These are phyloP conservation scores for Ilex paraguariensis DNA, from an alignment of 305 asterid species.

Conservation along the genomic window DNA sequence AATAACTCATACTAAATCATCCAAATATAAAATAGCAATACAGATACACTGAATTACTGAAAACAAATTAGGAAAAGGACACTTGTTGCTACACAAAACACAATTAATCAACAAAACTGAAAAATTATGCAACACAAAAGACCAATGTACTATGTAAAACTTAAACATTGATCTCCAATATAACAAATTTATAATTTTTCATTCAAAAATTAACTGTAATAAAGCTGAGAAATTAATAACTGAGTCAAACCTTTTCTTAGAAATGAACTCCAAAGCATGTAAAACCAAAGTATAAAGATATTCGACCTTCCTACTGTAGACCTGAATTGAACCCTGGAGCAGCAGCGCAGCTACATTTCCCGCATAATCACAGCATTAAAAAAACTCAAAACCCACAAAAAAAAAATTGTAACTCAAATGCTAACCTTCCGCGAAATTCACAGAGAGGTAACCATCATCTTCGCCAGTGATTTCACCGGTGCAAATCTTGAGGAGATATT, in stretches of 20 bases:
- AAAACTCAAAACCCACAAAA: no score
- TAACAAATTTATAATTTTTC: no score
- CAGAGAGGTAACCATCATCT: conserved; percentile 36
- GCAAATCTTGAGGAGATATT: conserved; percentile 77
- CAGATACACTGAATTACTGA: no score
- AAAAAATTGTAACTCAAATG: not conserved
- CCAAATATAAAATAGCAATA: no score
- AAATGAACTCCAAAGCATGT: conserved; percentile 79
- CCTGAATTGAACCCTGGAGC: conserved; percentile 98
- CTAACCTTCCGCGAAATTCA: conserved; percentile 91
- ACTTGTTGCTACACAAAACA: no score
- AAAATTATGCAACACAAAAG: no score
- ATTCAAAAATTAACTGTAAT: no score
- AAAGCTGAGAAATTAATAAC: not conserved
- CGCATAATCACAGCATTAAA: not conserved
- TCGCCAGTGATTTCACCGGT: conserved; percentile 73
- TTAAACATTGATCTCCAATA: no score
- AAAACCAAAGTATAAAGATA: conserved; percentile 83
- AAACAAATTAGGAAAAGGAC: no score
- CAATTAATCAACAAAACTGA: no score
- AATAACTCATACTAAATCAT: no score
- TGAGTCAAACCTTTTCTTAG: conserved; percentile 67
- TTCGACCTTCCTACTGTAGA: conserved; percentile 94
- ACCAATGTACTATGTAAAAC: no score
- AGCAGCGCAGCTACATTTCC: conserved; percentile 83